Evolutionary conservation across 2,329 filamentous ascomycete genomes (phyloP), one percentile per base, ranked within the genome.

Genomic region (Cladophialophora bantiana): DNA sequence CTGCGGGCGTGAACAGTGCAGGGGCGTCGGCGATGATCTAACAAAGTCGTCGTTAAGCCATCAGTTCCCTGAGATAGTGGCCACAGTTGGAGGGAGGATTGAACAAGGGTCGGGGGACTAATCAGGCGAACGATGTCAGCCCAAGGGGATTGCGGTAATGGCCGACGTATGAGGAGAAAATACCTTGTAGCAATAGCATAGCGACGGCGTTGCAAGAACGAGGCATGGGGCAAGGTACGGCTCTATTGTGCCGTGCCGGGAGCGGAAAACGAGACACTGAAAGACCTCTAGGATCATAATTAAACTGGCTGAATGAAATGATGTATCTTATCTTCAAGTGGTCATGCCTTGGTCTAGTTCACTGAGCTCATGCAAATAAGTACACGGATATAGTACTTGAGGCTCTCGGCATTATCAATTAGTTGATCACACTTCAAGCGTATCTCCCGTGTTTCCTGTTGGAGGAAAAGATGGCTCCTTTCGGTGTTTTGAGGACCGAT

Each of bases 161-260:
- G 45, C 18, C 10, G 9, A 50, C 12, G 20, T 31, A 31, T 20
- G 18, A 12, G 9, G 13, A 26, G 45, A 50, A 13, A 20, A 20
- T 50, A 9, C 4, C 26, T 50, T 48, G 1, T 20, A 9, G 57
- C 13, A 53, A 15, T 5, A 40, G 59, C 64, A 62, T 66, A 62
- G 64, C 64, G 59, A 50, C 36, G 64, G 64, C 64, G 64, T 62
- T 60, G 20, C 13, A 53, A 31, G 31, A 58, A 42, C 18, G 45
- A 31, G 45, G 45, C 45, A 31, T 12, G 45, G 10, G 45, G 18
- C 18, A 31, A 50, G 20, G 15, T 50, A 50, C 10, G 12, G 18
- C 18, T 26, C 20, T 40, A 40, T 7, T 10, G 12, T 40, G 15
- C 12, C 20, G 26, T 20, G 42, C 20, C n/a, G 12, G 18, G 42